These are phyloP conservation scores for Penicillium sp. DNA, from an alignment of 2,329 filamentous ascomycete genomes.

Conservation along the genomic window DNA sequence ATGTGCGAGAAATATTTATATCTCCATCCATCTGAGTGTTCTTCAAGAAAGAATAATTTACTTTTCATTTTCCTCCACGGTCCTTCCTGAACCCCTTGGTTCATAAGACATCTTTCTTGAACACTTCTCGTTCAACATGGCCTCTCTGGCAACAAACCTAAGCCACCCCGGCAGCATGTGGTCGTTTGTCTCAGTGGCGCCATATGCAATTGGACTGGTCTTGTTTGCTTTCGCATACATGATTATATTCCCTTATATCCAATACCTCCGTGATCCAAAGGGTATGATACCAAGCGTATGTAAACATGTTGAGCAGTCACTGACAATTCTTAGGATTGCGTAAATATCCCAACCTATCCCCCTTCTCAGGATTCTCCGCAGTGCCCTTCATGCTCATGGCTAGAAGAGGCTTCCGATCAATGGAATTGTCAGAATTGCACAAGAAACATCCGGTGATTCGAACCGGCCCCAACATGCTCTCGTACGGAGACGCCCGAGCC, in stretches of 20 bases:
- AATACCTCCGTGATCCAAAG: constrained; percentile 35
- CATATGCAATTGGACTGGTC: constrained; percentile 29
- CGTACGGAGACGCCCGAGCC: constrained; percentile 46
- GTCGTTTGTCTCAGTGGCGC: constrained; percentile 23
- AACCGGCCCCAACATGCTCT: constrained; percentile 52
- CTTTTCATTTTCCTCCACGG: background rate
- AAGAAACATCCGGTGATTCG: constrained; percentile 52
- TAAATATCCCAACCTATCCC: constrained; percentile 50
- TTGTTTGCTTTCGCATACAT: constrained; percentile 31
- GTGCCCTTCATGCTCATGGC: constrained; percentile 55
- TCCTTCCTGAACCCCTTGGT: background rate
- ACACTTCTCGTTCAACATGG: constrained; percentile 3
- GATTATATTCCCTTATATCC: constrained; percentile 27
- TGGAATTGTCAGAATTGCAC: constrained; percentile 50
- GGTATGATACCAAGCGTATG: constrained; percentile 19
- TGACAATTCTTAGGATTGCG: constrained; percentile 44
- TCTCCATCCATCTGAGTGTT: background rate
- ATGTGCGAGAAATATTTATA: constrained; percentile 7
- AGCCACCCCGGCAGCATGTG: constrained; percentile 18
- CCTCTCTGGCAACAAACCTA: background rate
- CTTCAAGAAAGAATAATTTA: background rate
- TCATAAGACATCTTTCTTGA: background rate
- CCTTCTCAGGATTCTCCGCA: constrained; percentile 51
- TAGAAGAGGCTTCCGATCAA: constrained; percentile 49
- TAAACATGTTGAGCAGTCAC: background rate